Evolutionary conservation across 148 eudicot species (phyloP).

Genomic region (Cornus controversa): DNA sequence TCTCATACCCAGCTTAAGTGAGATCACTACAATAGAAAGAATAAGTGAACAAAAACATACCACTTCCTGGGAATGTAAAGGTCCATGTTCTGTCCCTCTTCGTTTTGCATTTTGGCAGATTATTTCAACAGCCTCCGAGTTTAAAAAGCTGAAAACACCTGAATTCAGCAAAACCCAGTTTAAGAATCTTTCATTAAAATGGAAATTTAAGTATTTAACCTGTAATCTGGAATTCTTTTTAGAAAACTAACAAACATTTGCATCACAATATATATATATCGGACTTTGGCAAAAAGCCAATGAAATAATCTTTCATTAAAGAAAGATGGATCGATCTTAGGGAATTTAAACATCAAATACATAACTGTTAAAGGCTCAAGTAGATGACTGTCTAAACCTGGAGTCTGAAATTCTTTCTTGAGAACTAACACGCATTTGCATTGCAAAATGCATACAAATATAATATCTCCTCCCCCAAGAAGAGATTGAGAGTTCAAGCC

Average conservation of each 20-base stretch:
- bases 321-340: neutral
- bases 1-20: neutral
- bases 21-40: neutral
- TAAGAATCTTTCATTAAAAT: neutral
- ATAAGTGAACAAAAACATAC: conserved; percentile 20
- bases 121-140: neutral
- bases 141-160: neutral
- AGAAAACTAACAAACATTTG: too few species aligned
- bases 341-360: too few species aligned
- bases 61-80: conserved; percentile 83
- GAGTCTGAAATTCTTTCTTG: too few species aligned
- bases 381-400: neutral
- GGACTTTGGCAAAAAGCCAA: neutral
- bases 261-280: too few species aligned
- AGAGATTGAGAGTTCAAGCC: too few species aligned
- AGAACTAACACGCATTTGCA: too few species aligned
- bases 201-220: neutral
- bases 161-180: neutral
- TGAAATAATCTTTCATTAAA: neutral
- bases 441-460: too few species aligned
- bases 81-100: conserved; percentile 63
- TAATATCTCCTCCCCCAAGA: too few species aligned
- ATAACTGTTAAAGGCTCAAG: too few species aligned
- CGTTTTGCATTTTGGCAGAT: conserved; percentile 66
- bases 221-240: too few species aligned